A percentile compares a stretch with the other conserved stretches of the same genome.
Conservation (phyloP, 148 eudicot species). For the Chenopodium suecicum region DNA sequence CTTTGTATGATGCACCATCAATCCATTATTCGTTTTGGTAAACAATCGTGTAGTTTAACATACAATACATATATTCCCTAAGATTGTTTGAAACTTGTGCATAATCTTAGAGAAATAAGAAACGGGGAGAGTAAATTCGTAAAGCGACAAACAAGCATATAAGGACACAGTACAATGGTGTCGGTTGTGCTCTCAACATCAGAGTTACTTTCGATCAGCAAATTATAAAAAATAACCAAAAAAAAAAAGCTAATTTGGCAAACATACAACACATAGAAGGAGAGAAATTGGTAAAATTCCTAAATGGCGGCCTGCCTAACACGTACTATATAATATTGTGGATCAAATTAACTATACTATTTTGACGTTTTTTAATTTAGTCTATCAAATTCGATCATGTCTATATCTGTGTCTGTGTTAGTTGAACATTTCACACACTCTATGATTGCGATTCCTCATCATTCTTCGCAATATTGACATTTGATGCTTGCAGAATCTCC, state of each 20-base stretch:
- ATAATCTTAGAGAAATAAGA: no score
- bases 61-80: no score
- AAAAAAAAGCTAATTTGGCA: not conserved
- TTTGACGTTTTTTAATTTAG: not conserved
- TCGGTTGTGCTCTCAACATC: conserved; percentile 20
- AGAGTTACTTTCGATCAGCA: not conserved
- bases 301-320: conserved; percentile 17
- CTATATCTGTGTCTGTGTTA: not conserved
- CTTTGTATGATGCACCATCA: no score
- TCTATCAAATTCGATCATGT: not conserved
- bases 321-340: conserved; percentile 11
- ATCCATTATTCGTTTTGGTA: no score
- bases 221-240: no score
- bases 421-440: not conserved
- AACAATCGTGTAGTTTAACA: no score
- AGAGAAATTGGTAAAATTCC: not conserved
- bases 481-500: not conserved
- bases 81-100: no score
- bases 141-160: not conserved
- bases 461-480: conserved; percentile 14
- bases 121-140: no score
- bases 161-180: not conserved
- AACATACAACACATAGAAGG: not conserved
- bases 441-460: conserved; percentile 8
- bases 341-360: conserved; percentile 6